Conservation (phyloP, 345 rosid genomes). For the Brassica juncea region DNA sequence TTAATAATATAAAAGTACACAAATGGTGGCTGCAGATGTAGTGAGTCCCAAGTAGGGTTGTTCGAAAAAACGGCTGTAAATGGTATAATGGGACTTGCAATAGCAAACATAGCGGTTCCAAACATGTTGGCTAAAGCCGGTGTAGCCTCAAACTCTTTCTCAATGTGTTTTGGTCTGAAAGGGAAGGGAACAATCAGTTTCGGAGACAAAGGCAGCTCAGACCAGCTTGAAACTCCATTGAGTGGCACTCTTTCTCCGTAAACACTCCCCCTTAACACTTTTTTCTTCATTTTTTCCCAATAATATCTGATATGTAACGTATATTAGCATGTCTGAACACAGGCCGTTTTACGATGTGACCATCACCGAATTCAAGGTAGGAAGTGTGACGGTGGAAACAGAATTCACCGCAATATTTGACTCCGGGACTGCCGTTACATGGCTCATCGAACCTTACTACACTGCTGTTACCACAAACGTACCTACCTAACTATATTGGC, state of each 20-base stretch:
- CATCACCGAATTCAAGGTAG: slow-evolving; percentile 58
- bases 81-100: slow-evolving; percentile 89
- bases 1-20: neutral
- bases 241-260: slow-evolving; percentile 48
- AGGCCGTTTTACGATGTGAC: slow-evolving; percentile 78
- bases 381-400: slow-evolving; percentile 49
- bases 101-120: slow-evolving; percentile 71
- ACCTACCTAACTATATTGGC: slow-evolving; percentile 35
- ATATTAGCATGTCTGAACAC: neutral
- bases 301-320: neutral
- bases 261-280: slow-evolving; percentile 29
- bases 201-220: slow-evolving; percentile 84
- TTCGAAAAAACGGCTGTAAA: slow-evolving; percentile 75
- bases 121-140: slow-evolving; percentile 76
- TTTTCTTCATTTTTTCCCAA: neutral
- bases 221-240: slow-evolving; percentile 84
- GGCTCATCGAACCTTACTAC: slow-evolving; percentile 83
- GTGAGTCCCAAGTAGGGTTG: slow-evolving; percentile 69
- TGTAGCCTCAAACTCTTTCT: slow-evolving; percentile 66
- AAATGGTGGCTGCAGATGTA: slow-evolving; percentile 61
- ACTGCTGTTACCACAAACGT: slow-evolving; percentile 59
- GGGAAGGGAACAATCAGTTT: slow-evolving; percentile 86
- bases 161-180: slow-evolving; percentile 79
- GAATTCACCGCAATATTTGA: slow-evolving; percentile 74
- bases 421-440: slow-evolving; percentile 92